These are phyloP conservation scores for Daldinia loculata DNA, from an alignment of 495 filamentous ascomycete species.

Conservation along the genomic window DNA sequence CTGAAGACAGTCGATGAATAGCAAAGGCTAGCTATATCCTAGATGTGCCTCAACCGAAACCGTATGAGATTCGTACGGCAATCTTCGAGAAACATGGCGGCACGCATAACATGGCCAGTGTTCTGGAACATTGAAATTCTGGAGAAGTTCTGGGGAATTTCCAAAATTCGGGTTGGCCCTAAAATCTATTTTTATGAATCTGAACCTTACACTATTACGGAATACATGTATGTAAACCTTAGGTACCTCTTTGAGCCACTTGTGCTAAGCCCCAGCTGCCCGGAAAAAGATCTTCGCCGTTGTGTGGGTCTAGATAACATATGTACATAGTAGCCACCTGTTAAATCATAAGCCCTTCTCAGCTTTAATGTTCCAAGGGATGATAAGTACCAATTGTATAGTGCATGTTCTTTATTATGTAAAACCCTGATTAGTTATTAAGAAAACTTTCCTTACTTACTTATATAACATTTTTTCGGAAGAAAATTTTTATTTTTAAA, in stretches of 20 bases:
- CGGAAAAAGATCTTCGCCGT: slow-evolving; percentile 4
- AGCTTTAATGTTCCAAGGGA: slow-evolving; percentile 16
- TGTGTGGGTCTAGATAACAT: background rate
- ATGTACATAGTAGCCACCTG: too few species aligned
- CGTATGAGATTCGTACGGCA: too few species aligned
- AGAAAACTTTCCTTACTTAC: too few species aligned
- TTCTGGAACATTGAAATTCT: slow-evolving; percentile 22
- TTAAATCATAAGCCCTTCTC: slow-evolving; percentile 3
- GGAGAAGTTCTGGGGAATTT: slow-evolving; percentile 7
- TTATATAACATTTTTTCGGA: too few species aligned
- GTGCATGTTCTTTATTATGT: background rate
- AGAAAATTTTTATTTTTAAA: too few species aligned
- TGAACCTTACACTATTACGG: too few species aligned
- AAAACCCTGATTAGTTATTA: slow-evolving; percentile 13
- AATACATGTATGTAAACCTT: too few species aligned
- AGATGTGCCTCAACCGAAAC: too few species aligned
- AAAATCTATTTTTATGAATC: slow-evolving; percentile 1
- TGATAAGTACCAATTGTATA: background rate
- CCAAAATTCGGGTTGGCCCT: background rate
- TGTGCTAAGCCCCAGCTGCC: slow-evolving; percentile 3
- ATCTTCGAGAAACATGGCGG: too few species aligned
- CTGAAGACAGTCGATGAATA: too few species aligned
- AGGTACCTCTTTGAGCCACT: background rate
- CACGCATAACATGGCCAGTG: background rate
- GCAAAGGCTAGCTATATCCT: too few species aligned